phyloP scores from a whole-genome alignment of 116 monocot genomes.

The Zostera marina region DNA sequence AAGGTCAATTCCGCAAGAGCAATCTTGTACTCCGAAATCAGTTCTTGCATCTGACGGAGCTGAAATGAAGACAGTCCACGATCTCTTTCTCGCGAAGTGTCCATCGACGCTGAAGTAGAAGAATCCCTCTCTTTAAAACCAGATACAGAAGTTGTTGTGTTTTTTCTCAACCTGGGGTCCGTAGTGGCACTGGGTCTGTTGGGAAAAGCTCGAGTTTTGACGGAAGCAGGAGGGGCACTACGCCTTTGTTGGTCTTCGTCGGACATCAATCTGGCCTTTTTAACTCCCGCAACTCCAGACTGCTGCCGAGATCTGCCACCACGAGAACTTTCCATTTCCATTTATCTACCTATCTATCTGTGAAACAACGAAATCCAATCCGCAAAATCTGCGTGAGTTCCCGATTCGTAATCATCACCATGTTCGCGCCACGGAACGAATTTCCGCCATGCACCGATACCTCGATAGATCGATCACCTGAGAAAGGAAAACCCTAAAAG shows the following conservation, averaged over 20 bases:
- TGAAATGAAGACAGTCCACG: not conserved
- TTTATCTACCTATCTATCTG: not conserved
- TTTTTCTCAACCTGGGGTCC: slow-evolving; percentile 14
- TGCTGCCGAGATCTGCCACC: slow-evolving; percentile 32
- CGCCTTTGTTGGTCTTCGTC: slow-evolving; percentile 4
- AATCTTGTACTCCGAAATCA: slow-evolving; percentile 65
- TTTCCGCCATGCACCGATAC: not conserved
- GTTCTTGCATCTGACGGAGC: slow-evolving; percentile 38
- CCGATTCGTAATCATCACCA: not conserved
- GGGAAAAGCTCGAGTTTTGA: slow-evolving; percentile 10
- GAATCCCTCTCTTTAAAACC: slow-evolving; percentile 17
- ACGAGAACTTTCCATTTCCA: slow-evolving; percentile 71
- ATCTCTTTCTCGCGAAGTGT: slow-evolving; percentile 3
- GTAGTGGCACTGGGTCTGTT: not conserved
- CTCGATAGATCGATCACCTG: not conserved
- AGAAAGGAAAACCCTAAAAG: not conserved
- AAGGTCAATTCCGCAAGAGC: slow-evolving; percentile 91
- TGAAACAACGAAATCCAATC: not conserved
- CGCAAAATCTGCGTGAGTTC: too few species aligned
- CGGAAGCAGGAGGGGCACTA: not conserved
- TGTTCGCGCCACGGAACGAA: not conserved
- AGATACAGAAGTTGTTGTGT: not conserved
- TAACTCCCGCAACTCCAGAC: slow-evolving; percentile 14
- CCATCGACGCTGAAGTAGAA: not conserved
- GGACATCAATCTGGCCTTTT: slow-evolving; percentile 39